Conservation (phyloP, 768 basidiomycete genomes). For the Leccinum obscurum region DNA sequence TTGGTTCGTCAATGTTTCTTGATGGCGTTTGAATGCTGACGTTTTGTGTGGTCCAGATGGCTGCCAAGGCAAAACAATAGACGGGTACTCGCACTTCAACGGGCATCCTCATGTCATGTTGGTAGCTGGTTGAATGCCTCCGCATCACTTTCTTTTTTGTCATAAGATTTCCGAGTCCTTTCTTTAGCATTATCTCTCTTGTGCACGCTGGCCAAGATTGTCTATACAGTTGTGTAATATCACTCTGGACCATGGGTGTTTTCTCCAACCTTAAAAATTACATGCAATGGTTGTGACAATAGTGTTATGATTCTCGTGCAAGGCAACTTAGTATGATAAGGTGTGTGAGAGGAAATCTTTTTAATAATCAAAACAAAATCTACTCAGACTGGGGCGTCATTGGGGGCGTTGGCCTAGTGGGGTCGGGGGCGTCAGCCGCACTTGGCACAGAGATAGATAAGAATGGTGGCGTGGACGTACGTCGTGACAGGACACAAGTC, state of each 20-base stretch:
- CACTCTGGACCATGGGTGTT: constrained; percentile 12
- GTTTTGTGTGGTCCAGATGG: constrained; percentile 49
- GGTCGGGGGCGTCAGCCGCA: background rate
- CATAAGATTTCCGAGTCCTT: background rate
- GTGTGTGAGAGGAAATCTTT: no score
- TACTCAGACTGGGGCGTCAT: background rate
- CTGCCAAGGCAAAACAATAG: constrained; percentile 56
- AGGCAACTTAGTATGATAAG: background rate
- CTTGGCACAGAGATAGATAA: background rate
- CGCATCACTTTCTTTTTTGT: background rate
- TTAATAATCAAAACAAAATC: background rate
- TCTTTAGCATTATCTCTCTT: constrained; percentile 1
- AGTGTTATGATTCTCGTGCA: background rate
- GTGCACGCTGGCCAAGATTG: constrained; percentile 15
- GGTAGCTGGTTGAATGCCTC: background rate
- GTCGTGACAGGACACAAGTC: background rate
- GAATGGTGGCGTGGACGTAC: background rate
- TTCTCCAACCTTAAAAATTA: background rate
- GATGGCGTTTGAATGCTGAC: background rate
- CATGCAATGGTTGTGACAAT: constrained; percentile 9
- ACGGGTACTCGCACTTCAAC: constrained; percentile 16
- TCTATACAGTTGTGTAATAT: constrained; percentile 29
- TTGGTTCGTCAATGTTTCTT: constrained; percentile 47
- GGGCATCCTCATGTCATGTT: background rate
- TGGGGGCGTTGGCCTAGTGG: background rate